Base-by-base conservation (phyloP, 148 eudicot species). In the Dysphania ambrosioides region DNA sequence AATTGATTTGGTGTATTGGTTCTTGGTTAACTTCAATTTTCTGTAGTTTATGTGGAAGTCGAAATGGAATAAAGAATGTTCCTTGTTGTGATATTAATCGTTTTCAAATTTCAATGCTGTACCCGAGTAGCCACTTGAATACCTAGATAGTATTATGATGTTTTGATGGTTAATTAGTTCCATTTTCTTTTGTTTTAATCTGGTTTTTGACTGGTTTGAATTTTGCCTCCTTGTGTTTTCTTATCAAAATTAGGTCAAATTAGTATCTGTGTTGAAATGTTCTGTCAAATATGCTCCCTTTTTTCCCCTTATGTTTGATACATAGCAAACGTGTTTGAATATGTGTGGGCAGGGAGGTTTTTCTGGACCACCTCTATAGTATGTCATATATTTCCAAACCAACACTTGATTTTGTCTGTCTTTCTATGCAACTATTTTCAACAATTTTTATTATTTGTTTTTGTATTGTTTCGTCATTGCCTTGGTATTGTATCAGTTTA, bases 301-400 rank as follows among this genome's bases (percentile, higher is more conserved):
- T 34, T 62, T 24, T 9, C 64, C 30, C 19, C 29, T 44, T 21
- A 44, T 58, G 40, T 74, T 73, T 74, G 24, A 47, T 68, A 70
- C 66, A 74, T 16, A 41, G 44, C 16, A 70, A 27, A 61, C 6
- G 30, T 63, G 60, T 71, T 16, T 8, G 51, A 63, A 72, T 69
- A 36, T 69, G 53, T 38, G 31, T 38, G 53, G 51, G 18, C 32
- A 31, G 32, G 24, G 55, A 40, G 40, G 68, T 56, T 41, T 70
- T 27, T 23, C 1, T 75, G 75, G 82, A 80, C 79, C 82, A 64
- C 82, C 26, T 40, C 55, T 2, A 36, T 68, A 49, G 42, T 60
- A 30, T 63, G 68, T 6, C 24, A 8, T 55, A 70, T 75, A 71
- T 42, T 24, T 75, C 56, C 72, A 75, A 80, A 53, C 12, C 24